A percentile compares a stretch with the other conserved stretches of the same genome.
Evolutionary conservation across 306 rosid genomes (phyloP).

Genomic region (Casuarina glauca): DNA sequence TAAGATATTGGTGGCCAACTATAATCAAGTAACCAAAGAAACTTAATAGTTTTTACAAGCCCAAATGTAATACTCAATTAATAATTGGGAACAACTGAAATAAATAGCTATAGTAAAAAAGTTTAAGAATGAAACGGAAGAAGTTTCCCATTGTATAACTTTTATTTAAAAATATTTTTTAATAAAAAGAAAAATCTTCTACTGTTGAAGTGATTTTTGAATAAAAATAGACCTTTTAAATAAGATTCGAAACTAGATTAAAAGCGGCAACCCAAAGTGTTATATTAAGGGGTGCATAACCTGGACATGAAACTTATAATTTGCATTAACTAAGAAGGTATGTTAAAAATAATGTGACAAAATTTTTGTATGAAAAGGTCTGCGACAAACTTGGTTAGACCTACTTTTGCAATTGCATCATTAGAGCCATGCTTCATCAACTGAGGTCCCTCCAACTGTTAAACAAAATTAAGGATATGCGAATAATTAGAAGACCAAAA

Average conservation of each 20-base stretch:
- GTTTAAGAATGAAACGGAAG: background rate
- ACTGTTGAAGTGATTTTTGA: too few species aligned
- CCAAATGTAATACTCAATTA: background rate
- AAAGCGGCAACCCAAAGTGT: too few species aligned
- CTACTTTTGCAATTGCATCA: constrained; percentile 90
- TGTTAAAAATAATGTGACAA: constrained; percentile 95
- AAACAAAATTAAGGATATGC: constrained; percentile 23
- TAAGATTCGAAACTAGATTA: too few species aligned
- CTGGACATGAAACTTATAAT: too few species aligned
- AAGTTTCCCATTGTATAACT: background rate
- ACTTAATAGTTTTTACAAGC: constrained; percentile 1
- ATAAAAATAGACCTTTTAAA: too few species aligned
- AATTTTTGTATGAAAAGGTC: constrained; percentile 92
- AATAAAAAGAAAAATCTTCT: background rate
- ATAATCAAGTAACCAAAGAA: constrained; percentile 19
- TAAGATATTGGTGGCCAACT: constrained; percentile 86
- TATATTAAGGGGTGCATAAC: too few species aligned
- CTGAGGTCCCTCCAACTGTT: constrained; percentile 80
- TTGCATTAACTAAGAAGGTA: constrained; percentile 12
- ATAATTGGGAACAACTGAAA: background rate
- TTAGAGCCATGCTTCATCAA: constrained; percentile 69
- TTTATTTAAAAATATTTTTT: background rate
- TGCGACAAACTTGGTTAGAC: constrained; percentile 64
- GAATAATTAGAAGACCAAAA: too few species aligned
- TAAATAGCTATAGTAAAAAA: background rate